These are phyloP conservation scores for Paraglomus brasilianum DNA, from an alignment of 192 early-diverging fungal genomes.

Conservation along the genomic window DNA sequence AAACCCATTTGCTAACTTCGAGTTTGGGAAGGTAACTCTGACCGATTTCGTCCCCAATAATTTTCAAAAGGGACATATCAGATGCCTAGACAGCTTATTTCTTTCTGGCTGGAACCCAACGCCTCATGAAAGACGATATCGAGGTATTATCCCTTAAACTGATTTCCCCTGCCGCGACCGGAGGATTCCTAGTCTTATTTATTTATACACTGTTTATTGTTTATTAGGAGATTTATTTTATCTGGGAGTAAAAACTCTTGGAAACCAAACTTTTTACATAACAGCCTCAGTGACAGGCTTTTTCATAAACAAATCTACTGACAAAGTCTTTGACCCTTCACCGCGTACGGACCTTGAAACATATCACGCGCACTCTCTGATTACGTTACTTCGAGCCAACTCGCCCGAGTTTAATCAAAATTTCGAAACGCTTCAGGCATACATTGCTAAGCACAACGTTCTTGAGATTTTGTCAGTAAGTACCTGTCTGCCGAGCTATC, in stretches of 20 bases:
- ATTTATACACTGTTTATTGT: not conserved
- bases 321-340: conserved; percentile 62
- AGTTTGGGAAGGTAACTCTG: conserved; percentile 47
- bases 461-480: conserved; percentile 77
- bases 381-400: conserved; percentile 60
- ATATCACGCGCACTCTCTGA: conserved; percentile 60
- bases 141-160: conserved; percentile 42
- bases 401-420: conserved; percentile 69
- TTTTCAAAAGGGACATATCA: conserved; percentile 52
- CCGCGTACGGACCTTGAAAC: conserved; percentile 46
- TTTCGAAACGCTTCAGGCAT: conserved; percentile 66
- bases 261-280: conserved; percentile 79
- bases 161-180: not conserved
- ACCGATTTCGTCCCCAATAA: conserved; percentile 55
- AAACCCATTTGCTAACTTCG: conserved; percentile 50
- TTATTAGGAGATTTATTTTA: conserved; percentile 82
- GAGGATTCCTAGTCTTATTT: not conserved
- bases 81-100: conserved; percentile 70
- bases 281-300: conserved; percentile 85
- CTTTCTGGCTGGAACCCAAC: conserved; percentile 95
- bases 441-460: conserved; percentile 65
- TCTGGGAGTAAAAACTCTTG: conserved; percentile 81
- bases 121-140: conserved; percentile 66
- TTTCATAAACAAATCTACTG: conserved; percentile 81
- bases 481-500: conserved; percentile 64